These are phyloP conservation scores for Naumovozyma castellii DNA, from an alignment of 805 yeast species.

Conservation along the genomic window DNA sequence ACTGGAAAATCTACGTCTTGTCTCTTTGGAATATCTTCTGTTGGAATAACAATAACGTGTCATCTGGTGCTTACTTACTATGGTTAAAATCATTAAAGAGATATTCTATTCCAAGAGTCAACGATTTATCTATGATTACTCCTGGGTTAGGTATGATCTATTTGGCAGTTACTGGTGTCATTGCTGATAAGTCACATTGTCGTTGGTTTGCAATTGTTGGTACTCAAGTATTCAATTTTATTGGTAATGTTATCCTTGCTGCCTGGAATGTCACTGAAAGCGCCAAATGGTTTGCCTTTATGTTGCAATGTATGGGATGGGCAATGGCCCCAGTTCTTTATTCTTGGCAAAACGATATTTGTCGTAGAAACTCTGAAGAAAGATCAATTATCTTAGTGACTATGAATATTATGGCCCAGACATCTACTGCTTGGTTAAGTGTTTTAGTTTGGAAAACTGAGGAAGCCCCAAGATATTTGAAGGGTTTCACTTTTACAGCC, in stretches of 20 bases:
- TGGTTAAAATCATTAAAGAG: slow-evolving; percentile 47
- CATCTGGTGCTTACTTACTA: slow-evolving; percentile 44
- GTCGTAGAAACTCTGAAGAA: slow-evolving; percentile 43
- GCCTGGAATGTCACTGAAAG: slow-evolving; percentile 46
- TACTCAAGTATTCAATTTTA: slow-evolving; percentile 44
- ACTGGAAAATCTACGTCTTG: slow-evolving; percentile 52
- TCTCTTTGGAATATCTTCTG: slow-evolving; percentile 45
- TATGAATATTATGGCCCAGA: slow-evolving; percentile 46
- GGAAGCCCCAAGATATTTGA: slow-evolving; percentile 45
- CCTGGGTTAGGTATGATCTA: slow-evolving; percentile 47
- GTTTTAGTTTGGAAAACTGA: slow-evolving; percentile 37
- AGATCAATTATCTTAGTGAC: slow-evolving; percentile 43
- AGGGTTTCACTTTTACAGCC: slow-evolving; percentile 43
- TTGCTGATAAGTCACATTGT: slow-evolving; percentile 42
- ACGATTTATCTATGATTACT: slow-evolving; percentile 42
- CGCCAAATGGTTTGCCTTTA: slow-evolving; percentile 54
- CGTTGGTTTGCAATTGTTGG: slow-evolving; percentile 47
- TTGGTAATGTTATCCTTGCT: slow-evolving; percentile 44
- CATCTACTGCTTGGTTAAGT: slow-evolving; percentile 46
- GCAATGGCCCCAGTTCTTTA: slow-evolving; percentile 53
- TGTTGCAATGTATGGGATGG: slow-evolving; percentile 48
- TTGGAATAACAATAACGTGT: slow-evolving; percentile 47
- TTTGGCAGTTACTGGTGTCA: slow-evolving; percentile 14
- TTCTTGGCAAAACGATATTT: slow-evolving; percentile 50
- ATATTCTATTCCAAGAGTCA: slow-evolving; percentile 35